phyloP scores from a whole-genome alignment of 768 basidiomycete species.

The Collybia nuda region DNA sequence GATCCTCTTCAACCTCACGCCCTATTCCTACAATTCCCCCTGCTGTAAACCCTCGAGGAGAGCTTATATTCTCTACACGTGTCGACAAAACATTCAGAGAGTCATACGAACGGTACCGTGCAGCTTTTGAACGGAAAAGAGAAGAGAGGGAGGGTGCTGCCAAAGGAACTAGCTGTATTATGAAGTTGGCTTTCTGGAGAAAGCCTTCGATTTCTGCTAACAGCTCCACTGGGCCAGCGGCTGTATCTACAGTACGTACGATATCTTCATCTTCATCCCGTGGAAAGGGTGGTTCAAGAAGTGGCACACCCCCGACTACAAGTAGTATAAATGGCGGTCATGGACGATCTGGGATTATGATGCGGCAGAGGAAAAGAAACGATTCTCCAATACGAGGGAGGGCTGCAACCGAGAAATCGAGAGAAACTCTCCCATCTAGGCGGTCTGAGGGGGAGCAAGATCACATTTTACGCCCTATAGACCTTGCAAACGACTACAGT shows the following conservation, averaged over 20 bases:
- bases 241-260: constrained; percentile 21
- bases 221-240: constrained; percentile 1
- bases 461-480: too few relatives aligned
- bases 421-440: background rate
- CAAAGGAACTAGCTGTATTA: constrained; percentile 28
- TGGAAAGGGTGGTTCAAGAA: constrained; percentile 27
- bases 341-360: constrained; percentile 19
- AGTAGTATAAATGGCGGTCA: constrained; percentile 7
- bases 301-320: constrained; percentile 32
- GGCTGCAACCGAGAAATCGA: background rate
- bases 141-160: constrained; percentile 56
- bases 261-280: constrained; percentile 23
- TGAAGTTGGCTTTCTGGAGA: constrained; percentile 27
- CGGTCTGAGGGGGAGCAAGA: too few relatives aligned
- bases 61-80: constrained; percentile 92
- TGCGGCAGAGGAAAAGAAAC: constrained; percentile 28
- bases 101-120: constrained; percentile 88
- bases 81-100: constrained; percentile 84
- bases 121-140: constrained; percentile 79
- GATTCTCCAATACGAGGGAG: constrained; percentile 16
- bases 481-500: too few relatives aligned
- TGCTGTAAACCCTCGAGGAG: constrained; percentile 86
- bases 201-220: background rate
- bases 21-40: constrained; percentile 86
- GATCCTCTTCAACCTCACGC: constrained; percentile 29